A percentile compares a stretch with the other conserved stretches of the same genome.
These are phyloP conservation scores for Trichosporon asahii DNA, from an alignment of 1,284 basidiomycete species.

Conservation along the genomic window DNA sequence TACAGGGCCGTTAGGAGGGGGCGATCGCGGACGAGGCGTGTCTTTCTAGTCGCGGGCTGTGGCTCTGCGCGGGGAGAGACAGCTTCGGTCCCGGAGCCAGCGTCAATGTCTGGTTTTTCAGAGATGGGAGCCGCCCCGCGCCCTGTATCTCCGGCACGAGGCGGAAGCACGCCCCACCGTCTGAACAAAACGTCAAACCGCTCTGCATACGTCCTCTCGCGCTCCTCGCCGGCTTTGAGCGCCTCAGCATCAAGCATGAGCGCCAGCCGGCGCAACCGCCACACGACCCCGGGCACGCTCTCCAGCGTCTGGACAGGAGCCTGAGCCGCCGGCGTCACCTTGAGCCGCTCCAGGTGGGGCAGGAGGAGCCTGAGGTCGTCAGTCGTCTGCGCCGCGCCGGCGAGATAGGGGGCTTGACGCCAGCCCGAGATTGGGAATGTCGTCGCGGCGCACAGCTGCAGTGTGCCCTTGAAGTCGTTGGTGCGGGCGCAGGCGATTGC, in stretches of 20 bases:
- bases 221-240: background rate
- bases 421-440: background rate
- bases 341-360: background rate
- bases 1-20: too few species aligned
- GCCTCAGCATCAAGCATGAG: background rate
- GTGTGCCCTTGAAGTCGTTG: background rate
- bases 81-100: too few species aligned
- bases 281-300: background rate
- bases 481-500: background rate
- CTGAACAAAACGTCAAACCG: background rate
- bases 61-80: too few species aligned
- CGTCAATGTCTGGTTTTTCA: too few species aligned
- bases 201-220: background rate
- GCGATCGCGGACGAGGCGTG: background rate
- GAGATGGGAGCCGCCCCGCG: too few species aligned
- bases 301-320: background rate
- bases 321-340: background rate
- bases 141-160: too few species aligned
- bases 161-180: background rate
- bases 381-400: slow-evolving; percentile 11
- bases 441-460: background rate
- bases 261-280: background rate
- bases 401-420: background rate
- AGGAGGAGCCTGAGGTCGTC: slow-evolving; percentile 13
- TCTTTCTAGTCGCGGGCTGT: background rate